Percentiles rank a stretch among this genome's conserved stretches.
Conservation (phyloP, 805 yeast species). For the Candida wancherniae region DNA sequence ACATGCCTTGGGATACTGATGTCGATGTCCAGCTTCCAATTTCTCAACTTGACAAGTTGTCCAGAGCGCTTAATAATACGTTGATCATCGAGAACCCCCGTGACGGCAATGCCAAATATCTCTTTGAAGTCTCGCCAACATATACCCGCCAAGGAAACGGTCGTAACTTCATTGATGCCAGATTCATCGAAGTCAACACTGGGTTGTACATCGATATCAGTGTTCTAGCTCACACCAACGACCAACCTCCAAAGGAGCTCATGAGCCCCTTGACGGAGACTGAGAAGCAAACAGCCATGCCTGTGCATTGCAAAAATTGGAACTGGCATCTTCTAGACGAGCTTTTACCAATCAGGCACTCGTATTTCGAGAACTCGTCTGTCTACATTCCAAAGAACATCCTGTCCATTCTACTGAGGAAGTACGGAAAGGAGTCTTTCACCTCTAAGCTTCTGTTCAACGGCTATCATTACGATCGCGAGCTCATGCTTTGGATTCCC, state of each 20-base stretch:
- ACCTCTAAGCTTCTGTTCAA: slow-evolving; percentile 24
- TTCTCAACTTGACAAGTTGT: slow-evolving; percentile 14
- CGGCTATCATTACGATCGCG: slow-evolving; percentile 37
- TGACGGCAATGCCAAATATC: slow-evolving; percentile 18
- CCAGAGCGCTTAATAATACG: slow-evolving; percentile 12
- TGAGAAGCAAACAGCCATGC: slow-evolving; percentile 11
- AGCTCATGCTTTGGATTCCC: slow-evolving; percentile 45
- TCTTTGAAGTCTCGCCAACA: slow-evolving; percentile 19
- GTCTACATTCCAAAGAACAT: slow-evolving; percentile 33
- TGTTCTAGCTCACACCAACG: slow-evolving; percentile 12
- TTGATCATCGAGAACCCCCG: slow-evolving; percentile 16
- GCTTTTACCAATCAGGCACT: slow-evolving; percentile 31
- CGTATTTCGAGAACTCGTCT: slow-evolving; percentile 34
- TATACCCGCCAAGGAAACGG: slow-evolving; percentile 19
- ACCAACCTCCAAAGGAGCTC: slow-evolving; percentile 8
- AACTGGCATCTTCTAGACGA: slow-evolving; percentile 37
- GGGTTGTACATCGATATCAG: slow-evolving; percentile 29
- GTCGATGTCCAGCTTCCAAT: slow-evolving; percentile 18
- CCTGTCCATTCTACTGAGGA: slow-evolving; percentile 24
- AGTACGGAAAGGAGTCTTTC: slow-evolving; percentile 29
- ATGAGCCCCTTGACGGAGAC: slow-evolving; percentile 3
- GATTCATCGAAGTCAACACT: slow-evolving; percentile 29
- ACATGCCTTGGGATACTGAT: slow-evolving; percentile 20
- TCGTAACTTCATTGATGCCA: slow-evolving; percentile 18
- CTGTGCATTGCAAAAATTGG: slow-evolving; percentile 37